Percentiles rank a stretch among this genome's conserved stretches.
These are phyloP conservation scores for Diaporthe aspalathi DNA, from an alignment of 2,329 filamentous ascomycete species.

Conservation along the genomic window DNA sequence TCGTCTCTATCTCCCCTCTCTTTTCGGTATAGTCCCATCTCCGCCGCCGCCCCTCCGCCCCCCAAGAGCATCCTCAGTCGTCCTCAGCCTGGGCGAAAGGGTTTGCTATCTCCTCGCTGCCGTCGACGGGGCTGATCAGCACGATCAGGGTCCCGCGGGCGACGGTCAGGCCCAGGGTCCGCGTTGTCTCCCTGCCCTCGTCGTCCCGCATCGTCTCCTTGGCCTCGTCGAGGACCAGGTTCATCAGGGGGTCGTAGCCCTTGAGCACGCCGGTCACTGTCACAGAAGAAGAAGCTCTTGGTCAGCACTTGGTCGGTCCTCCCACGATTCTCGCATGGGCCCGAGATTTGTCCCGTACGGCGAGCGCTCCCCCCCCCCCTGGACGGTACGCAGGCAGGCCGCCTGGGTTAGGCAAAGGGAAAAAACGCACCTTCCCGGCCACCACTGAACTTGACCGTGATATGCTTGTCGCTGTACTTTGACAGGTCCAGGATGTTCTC, in stretches of 20 bases:
- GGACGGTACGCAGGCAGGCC: no score
- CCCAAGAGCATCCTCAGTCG: slow-evolving; percentile 56
- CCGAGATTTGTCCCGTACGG: neutral
- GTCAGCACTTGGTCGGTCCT: neutral
- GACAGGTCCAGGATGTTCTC: slow-evolving; percentile 96
- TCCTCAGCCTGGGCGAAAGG: slow-evolving; percentile 85
- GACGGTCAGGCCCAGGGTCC: slow-evolving; percentile 86
- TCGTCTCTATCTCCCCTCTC: neutral
- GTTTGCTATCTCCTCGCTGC: slow-evolving; percentile 95
- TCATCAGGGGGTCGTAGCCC: slow-evolving; percentile 98
- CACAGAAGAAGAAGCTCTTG: neutral
- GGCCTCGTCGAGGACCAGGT: slow-evolving; percentile 94
- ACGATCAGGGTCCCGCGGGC: slow-evolving; percentile 93
- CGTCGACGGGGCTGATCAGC: slow-evolving; percentile 90
- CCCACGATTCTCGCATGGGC: neutral
- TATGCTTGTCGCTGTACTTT: slow-evolving; percentile 97
- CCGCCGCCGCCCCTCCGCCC: neutral
- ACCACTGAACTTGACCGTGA: slow-evolving; percentile 96
- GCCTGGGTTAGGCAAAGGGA: no score
- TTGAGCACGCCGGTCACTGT: slow-evolving; percentile 89
- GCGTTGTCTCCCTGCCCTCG: slow-evolving; percentile 86
- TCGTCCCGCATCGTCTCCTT: slow-evolving; percentile 93
- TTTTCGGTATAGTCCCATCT: neutral
- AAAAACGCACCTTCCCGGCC: slow-evolving; percentile 80
- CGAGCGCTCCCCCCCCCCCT: no score